Base-by-base conservation (phyloP, 352 stramenopile species). In the Pseudoperonospora humuli region DNA sequence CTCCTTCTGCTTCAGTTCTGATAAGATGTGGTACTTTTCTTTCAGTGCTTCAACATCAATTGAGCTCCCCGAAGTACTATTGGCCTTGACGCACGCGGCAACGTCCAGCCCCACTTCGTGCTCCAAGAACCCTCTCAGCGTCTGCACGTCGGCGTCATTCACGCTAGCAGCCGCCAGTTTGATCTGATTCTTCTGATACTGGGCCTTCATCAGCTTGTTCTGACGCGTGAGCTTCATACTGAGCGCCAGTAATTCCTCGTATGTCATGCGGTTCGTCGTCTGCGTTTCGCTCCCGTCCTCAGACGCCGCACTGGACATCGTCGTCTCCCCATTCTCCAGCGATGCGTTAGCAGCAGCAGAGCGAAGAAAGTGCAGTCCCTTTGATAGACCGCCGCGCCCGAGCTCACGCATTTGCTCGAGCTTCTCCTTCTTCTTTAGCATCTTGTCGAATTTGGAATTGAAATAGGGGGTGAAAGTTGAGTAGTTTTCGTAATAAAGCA, bases 141-240 rank as follows among this genome's bases (percentile, higher is more conserved):
- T 47, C 10, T 45, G 39, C 10, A 53, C 55, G 36, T 93, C 74
- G 7, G 71, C 61, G 15, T 87, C 71, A 13, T 46, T 66, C 4
- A 39, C 43, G 11, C 53, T 54, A 0, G 73, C 56, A 43, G 64
- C 50, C 9, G 41, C 38, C 27, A 85, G 60, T 2, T 73, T 67
- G 34, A 38, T 57, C 51, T 88, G 71, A 49, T 71, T 80, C 54
- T 86, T 86, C 51, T 88, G 78, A 44, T 88, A 84, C 57, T 91
- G 78, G 4, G 52, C 54, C 52, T 87, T 88, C 77, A 90, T 86
- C 29, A 90, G 57, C 49, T 90, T 90, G 63, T 93, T 93, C 57
- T 93, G 81, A 13, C 80, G 65, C 47, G 78, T 93, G 40, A 91
- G 71, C 60, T 93, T 93, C 78, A 91, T 87, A 41, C 76, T 93